Conservation (phyloP, 75 land plant genomes). For the Pseudotsuga menziesii region DNA sequence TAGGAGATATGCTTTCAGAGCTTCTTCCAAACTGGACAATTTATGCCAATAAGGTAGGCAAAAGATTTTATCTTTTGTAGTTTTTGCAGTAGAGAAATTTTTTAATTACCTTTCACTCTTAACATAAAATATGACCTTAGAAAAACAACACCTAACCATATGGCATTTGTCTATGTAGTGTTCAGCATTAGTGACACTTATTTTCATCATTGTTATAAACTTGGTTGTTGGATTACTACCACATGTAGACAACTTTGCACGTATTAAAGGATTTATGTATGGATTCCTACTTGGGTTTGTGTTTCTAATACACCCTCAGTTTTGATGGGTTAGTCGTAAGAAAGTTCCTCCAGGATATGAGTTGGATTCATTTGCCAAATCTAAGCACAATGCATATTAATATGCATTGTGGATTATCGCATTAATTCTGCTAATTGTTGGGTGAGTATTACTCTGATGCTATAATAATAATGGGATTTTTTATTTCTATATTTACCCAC, state of each 20-base stretch:
- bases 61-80: neutral
- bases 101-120: neutral
- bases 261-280: conserved; percentile 72
- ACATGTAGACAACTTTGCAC: conserved; percentile 83
- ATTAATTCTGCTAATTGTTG: conserved; percentile 23
- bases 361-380: conserved; percentile 9
- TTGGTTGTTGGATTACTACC: conserved; percentile 74
- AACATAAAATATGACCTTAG: neutral
- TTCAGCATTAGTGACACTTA: conserved; percentile 53
- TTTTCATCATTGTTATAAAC: conserved; percentile 56
- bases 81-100: neutral
- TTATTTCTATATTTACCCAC: neutral
- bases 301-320: conserved; percentile 63
- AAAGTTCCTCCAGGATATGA: conserved; percentile 29
- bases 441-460: conserved; percentile 17
- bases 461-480: neutral
- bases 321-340: conserved; percentile 39
- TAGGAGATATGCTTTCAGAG: conserved; percentile 84
- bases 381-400: conserved; percentile 40
- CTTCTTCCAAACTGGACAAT: conserved; percentile 69
- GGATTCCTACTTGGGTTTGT: conserved; percentile 79
- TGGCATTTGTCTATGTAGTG: conserved; percentile 19
- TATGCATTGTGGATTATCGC: conserved; percentile 30
- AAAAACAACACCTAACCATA: neutral
- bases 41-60: conserved; percentile 48